These are phyloP conservation scores for Amanita pallidorosea DNA, from an alignment of 768 basidiomycete species.

Conservation along the genomic window DNA sequence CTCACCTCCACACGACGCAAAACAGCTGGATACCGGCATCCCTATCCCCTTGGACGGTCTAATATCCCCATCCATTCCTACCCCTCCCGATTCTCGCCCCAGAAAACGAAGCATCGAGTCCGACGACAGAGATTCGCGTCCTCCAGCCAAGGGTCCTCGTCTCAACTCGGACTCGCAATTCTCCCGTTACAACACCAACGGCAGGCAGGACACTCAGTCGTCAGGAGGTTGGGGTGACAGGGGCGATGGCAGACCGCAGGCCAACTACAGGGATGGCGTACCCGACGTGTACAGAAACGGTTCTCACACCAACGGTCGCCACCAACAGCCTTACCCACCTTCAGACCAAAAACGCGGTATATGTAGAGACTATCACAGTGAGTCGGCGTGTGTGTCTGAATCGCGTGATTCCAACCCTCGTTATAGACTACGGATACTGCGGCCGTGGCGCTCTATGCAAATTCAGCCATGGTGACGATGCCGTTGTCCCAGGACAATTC, in stretches of 20 bases:
- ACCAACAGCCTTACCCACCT: conserved; percentile 52
- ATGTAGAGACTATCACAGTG: conserved; percentile 91
- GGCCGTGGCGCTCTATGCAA: conserved; percentile 83
- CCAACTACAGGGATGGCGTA: conserved; percentile 21
- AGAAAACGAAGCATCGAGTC: conserved; percentile 58
- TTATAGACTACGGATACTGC: conserved; percentile 81
- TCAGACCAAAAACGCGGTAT: conserved; percentile 67
- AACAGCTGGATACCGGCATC: conserved; percentile 52
- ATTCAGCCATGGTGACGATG: conserved; percentile 88
- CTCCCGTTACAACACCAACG: conserved; percentile 41
- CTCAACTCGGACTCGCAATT: conserved; percentile 55
- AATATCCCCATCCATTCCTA: conserved; percentile 29
- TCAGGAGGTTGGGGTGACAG: conserved; percentile 33
- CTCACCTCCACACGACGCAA: conserved; percentile 30
- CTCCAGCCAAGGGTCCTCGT: conserved; percentile 63
- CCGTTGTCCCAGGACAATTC: conserved; percentile 62
- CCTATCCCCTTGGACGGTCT: conserved; percentile 70
- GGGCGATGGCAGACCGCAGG: conserved; percentile 17
- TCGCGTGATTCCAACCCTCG: conserved; percentile 1
- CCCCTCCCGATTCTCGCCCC: conserved; percentile 36
- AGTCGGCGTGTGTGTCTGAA: conserved; percentile 20
- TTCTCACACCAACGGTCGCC: conserved; percentile 29
- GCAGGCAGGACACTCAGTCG: conserved; percentile 18
- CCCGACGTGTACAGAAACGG: conserved; percentile 23
- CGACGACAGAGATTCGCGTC: conserved; percentile 50